Evolutionary conservation across 306 rosid species (phyloP), one percentile per base, ranked within the genome.

Genomic region (Quercus aquifolioides): DNA sequence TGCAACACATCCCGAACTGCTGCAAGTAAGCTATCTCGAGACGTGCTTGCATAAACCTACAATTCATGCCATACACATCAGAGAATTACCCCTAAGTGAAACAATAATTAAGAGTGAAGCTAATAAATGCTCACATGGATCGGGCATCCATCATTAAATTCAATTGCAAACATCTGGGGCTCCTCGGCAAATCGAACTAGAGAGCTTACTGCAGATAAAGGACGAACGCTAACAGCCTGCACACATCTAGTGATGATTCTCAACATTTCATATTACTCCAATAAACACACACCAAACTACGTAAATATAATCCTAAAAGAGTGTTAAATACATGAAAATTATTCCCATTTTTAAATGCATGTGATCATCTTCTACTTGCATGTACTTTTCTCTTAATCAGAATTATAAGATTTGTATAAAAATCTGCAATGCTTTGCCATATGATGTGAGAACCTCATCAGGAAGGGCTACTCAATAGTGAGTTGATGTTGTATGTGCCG

Each of bases 181-280:
- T 96, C 99, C 91, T 96, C 99, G 4, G 98, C 95, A 73, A 96
- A 93, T 74, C 99, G 94, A 77, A 96, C 96, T 77, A 96, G 99
- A 41, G 98, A 84, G 64, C 89, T 86, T 81, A 93, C 98, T 63
- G 97, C 86, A 87, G 98, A 90, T 83, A 96, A 93, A 75, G 97
- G 99, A 90, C 91, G 99, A 83, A 96, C 98, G 80, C 80, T 88
- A 90, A 96, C 98, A 85, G 99, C 99, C 99, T 96, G 99, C 95
- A 91, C 43, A 84, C 90, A 89, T 94, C 98, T 89, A 91, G 95
- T 88, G 72, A 83, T 85, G 89, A 89, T 74, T 89, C 87, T 89
- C 88, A 86, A 90, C 84, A 84, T 78, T 86, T 88, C 89, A 88
- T 65, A 84, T 54, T 80, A 89, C 64, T 83, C 74, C 80, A 79